phyloP scores from a whole-genome alignment of 495 filamentous ascomycete genomes.

The Neurospora sp. region DNA sequence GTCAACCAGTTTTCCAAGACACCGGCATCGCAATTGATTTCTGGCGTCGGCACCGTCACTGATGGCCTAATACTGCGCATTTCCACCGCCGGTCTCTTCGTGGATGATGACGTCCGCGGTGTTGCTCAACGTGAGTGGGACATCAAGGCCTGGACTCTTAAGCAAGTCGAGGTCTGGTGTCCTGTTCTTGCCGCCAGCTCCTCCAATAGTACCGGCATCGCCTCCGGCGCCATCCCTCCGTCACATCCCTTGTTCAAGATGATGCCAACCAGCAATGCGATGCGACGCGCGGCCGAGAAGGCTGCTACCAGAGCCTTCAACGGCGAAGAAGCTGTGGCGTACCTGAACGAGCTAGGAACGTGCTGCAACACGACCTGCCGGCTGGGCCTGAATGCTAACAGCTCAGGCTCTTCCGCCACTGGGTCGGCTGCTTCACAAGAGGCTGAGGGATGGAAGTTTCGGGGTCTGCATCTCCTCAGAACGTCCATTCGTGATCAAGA shows the following conservation, averaged over 20 bases:
- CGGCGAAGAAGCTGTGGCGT: conserved; percentile 53
- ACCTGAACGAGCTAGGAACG: conserved; percentile 46
- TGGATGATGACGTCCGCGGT: conserved; percentile 85
- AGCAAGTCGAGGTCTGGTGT: conserved; percentile 83
- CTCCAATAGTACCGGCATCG: conserved; percentile 6
- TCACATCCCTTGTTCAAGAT: conserved; percentile 31
- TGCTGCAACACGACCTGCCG: conserved; percentile 55
- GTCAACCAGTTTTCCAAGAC: conserved; percentile 72
- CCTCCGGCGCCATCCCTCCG: conserved; percentile 21
- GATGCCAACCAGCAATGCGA: conserved; percentile 14
- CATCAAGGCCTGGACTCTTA: conserved; percentile 94
- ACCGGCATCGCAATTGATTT: conserved; percentile 71
- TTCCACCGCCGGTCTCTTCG: conserved; percentile 84
- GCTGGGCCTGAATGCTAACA: conserved; percentile 17
- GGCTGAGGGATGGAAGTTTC: conserved; percentile 41
- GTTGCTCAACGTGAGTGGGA: conserved; percentile 94
- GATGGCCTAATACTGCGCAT: conserved; percentile 80
- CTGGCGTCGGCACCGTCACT: conserved; percentile 63
- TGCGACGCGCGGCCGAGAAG: conserved; percentile 32
- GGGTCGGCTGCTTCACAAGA: conserved; percentile 30
- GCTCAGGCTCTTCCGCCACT: conserved; percentile 10
- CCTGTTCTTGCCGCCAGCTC: conserved; percentile 36
- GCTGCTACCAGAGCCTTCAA: conserved; percentile 38
- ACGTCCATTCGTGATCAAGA: conserved; percentile 78
- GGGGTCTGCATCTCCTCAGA: conserved; percentile 65